A percentile compares a stretch with the other conserved stretches of the same genome.
Conservation (phyloP, 1,139 yeast genomes). For the Debaryomycetaceae sp. region DNA sequence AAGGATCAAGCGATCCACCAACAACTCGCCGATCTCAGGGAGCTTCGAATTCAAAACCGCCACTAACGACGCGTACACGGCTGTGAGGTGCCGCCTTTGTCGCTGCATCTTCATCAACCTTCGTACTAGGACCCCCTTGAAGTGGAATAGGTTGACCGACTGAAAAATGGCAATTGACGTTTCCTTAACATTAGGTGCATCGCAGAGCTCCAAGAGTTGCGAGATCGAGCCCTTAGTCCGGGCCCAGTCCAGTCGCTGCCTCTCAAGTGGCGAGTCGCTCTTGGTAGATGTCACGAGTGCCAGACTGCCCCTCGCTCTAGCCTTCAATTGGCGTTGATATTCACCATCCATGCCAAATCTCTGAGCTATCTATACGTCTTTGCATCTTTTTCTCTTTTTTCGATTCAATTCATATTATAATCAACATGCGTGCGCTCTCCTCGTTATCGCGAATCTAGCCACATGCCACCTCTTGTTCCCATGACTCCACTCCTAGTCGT, state of each 20-base stretch:
- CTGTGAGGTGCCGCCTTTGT: slow-evolving; percentile 33
- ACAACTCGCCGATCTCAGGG: slow-evolving; percentile 63
- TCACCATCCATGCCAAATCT: slow-evolving; percentile 2
- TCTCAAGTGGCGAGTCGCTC: slow-evolving; percentile 17
- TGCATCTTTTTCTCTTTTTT: background rate
- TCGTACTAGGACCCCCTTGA: slow-evolving; percentile 56
- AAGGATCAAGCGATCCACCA: slow-evolving; percentile 51
- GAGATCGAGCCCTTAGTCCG: slow-evolving; percentile 44
- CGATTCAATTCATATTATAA: too few species aligned
- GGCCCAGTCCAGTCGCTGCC: slow-evolving; percentile 56
- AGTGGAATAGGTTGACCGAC: slow-evolving; percentile 49
- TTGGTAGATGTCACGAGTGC: background rate
- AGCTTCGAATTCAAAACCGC: slow-evolving; percentile 62
- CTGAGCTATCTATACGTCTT: background rate
- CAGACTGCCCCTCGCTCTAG: slow-evolving; percentile 21
- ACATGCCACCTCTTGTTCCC: background rate
- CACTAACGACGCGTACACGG: slow-evolving; percentile 54
- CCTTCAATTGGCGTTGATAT: slow-evolving; percentile 15
- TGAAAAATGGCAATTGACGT: slow-evolving; percentile 47
- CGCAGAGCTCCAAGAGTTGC: slow-evolving; percentile 43
- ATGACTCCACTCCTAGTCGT: slow-evolving; percentile 18
- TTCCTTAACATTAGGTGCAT: slow-evolving; percentile 42
- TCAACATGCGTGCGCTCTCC: too few species aligned
- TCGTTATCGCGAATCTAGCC: too few species aligned
- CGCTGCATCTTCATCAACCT: slow-evolving; percentile 45